Evolutionary conservation across 257 asterid genomes (phyloP), one percentile per base, ranked within the genome.

Genomic region (Rehmannia glutinosa): DNA sequence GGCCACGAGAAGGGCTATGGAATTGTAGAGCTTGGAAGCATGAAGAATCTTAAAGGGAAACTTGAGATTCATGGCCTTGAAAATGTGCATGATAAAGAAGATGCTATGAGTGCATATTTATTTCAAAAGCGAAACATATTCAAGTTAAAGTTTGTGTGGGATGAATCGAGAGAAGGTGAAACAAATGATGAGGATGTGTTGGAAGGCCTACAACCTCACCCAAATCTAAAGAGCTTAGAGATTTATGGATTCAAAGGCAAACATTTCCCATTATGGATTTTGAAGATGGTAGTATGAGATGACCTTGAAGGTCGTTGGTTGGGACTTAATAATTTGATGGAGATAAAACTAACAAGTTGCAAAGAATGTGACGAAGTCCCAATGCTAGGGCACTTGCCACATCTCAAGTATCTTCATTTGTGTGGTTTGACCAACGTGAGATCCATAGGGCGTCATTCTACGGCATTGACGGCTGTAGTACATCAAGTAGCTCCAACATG

Each of bases 121-220:
- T 52, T 12, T 2, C n/a, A 32, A 15, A 71, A 72, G 68, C 4
- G 60, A 62, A 51, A 67, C 43, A 32, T 62, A 24, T 17, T 41
- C 20, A 2, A 49, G 6, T 65, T 78, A 58, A 15, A 16, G 33
- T 35, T 76, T 54, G 11, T 6, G 15, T 69, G 82, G 84, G 7
- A 6, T 17, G 5, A 10, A 16, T 6, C 23, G 1, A 24, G 30
- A 35, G 25, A 54, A 12, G 62, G 58, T 11, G 33, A 7, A 7
- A 6, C 2, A 5, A 43, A 70, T 20, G 53, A 70, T 41, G 66
- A 54, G 25, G n/a, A 17, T 13, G 76, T 73, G 8, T 32, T 73
- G 61, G 85, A 80, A 13, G 78, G 82, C 25, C 78, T 80, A 13
- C 42, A 59, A 46, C 81, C 84, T 4, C 77, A 73, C 53, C 45